Evolutionary conservation across 108 stramenopile species (phyloP), one percentile per base, ranked within the genome.

Genomic region (Seminavis robusta): DNA sequence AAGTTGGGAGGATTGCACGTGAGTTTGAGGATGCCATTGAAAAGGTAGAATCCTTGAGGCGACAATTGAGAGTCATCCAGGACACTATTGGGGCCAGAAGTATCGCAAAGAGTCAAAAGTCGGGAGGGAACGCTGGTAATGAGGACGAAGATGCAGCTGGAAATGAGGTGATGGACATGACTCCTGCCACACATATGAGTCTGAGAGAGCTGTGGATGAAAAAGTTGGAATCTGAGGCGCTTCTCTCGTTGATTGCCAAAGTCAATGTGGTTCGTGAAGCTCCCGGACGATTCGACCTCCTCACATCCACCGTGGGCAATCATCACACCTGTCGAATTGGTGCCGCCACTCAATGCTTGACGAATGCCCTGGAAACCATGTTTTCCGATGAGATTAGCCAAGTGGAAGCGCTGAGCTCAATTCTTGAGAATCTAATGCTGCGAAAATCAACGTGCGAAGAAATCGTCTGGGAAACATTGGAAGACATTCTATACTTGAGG

Each of bases 121-220:
- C 43, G 19, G 21, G 21, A 20, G 7, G 19, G n/a, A 44, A 7
- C 21, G 36, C 11, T 9, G 36, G 36, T 9, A 44, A 44, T 44
- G 43, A 7, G 43, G n/a, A 5, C 6, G 11, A 44, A n/a, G 11
- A 7, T 6, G 9, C 36, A 11, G 7, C n/a, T 20, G 43, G 43
- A 5, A 20, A 20, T 7, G 5, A 44, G 5, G n/a, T n/a, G n/a
- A n/a, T n/a, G n/a, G n/a, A n/a, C n/a, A n/a, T n/a, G n/a, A n/a
- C n/a, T n/a, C n/a, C n/a, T n/a, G n/a, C n/a, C n/a, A n/a, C n/a
- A n/a, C n/a, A n/a, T n/a, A n/a, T n/a, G n/a, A 65, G 68, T 54
- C 67, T 74, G 0, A 66, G 73, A n/a, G 73, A 74, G 60, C 48
- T 74, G 19, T 74, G 73, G 73, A 59, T 74, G 48, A 74, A 69